Evolutionary conservation across 495 filamentous ascomycete genomes (phyloP).

Genomic region (Xylona heveae): DNA sequence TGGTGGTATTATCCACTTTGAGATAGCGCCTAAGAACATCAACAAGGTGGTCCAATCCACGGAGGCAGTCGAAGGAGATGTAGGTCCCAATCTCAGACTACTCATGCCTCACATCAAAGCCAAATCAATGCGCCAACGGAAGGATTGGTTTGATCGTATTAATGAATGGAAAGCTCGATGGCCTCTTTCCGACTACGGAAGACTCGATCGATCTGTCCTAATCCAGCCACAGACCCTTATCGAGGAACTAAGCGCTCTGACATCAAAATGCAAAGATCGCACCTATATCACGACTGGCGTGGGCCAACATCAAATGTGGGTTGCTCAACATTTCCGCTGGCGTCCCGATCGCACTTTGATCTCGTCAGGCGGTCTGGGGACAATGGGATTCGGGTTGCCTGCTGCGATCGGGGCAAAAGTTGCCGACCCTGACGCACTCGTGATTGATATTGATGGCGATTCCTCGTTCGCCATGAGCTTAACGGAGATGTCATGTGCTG

Average conservation of each 20-base stretch:
- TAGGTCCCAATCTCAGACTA: constrained; percentile 19
- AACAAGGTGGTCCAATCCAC: constrained; percentile 41
- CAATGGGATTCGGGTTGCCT: constrained; percentile 2
- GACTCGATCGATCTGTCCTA: neutral
- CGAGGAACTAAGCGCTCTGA: neutral
- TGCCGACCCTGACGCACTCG: neutral
- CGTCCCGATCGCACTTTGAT: constrained; percentile 1
- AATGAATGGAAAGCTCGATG: neutral
- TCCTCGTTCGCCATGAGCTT: constrained; percentile 1
- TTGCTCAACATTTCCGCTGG: constrained; percentile 4
- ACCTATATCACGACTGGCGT: constrained; percentile 1
- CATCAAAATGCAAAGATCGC: neutral
- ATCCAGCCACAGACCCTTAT: constrained; percentile 2
- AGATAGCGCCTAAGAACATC: constrained; percentile 42
- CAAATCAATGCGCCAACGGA: no score
- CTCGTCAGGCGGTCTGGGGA: constrained; percentile 2
- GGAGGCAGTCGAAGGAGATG: constrained; percentile 38
- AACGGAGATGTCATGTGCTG: constrained; percentile 1
- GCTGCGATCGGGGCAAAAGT: constrained; percentile 3
- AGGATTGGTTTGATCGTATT: neutral
- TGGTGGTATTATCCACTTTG: constrained; percentile 43
- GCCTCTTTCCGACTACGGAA: neutral
- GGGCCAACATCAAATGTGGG: constrained; percentile 3
- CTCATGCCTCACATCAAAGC: constrained; percentile 17
- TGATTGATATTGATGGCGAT: constrained; percentile 3